These are phyloP conservation scores for Poronia punctata DNA, from an alignment of 495 filamentous ascomycete genomes.

Conservation along the genomic window DNA sequence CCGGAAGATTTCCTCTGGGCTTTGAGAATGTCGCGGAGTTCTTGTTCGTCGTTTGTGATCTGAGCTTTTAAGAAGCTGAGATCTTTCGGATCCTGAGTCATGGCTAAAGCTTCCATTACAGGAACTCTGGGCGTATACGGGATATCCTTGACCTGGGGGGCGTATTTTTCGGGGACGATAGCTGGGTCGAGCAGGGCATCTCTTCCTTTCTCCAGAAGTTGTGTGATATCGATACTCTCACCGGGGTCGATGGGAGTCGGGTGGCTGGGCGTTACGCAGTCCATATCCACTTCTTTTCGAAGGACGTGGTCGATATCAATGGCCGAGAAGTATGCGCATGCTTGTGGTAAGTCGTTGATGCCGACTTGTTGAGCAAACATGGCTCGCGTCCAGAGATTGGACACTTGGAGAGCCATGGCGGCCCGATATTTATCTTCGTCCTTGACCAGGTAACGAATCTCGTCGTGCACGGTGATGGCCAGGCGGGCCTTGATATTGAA, in stretches of 20 bases:
- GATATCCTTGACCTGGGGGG: conserved; percentile 51
- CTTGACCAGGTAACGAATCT: conserved; percentile 88
- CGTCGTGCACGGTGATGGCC: conserved; percentile 93
- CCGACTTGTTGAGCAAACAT: conserved; percentile 97
- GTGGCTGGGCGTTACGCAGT: conserved; percentile 89
- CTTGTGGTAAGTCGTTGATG: conserved; percentile 88
- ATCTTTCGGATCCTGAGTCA: conserved; percentile 24
- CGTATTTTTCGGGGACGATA: conserved; percentile 41
- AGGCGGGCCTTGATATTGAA: conserved; percentile 80
- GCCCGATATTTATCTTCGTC: conserved; percentile 80
- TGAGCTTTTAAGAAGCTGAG: conserved; percentile 72
- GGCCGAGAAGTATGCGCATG: conserved; percentile 90
- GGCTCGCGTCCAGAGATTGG: conserved; percentile 93
- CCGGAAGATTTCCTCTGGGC: conserved; percentile 33
- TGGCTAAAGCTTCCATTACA: conserved; percentile 66
- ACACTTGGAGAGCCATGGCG: conserved; percentile 85
- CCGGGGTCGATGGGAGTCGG: conserved; percentile 71
- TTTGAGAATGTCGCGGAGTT: conserved; percentile 66
- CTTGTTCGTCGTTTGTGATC: conserved; percentile 66
- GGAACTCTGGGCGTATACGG: conserved; percentile 63
- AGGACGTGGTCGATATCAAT: conserved; percentile 91
- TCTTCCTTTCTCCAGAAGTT: conserved; percentile 63
- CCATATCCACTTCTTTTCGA: conserved; percentile 96
- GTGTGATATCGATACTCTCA: conserved; percentile 72
- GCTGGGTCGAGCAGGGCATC: conserved; percentile 57